Percentiles rank a stretch among this genome's conserved stretches.
phyloP scores from a whole-genome alignment of 1,284 basidiomycete genomes.

The Irpex rosettiformis region DNA sequence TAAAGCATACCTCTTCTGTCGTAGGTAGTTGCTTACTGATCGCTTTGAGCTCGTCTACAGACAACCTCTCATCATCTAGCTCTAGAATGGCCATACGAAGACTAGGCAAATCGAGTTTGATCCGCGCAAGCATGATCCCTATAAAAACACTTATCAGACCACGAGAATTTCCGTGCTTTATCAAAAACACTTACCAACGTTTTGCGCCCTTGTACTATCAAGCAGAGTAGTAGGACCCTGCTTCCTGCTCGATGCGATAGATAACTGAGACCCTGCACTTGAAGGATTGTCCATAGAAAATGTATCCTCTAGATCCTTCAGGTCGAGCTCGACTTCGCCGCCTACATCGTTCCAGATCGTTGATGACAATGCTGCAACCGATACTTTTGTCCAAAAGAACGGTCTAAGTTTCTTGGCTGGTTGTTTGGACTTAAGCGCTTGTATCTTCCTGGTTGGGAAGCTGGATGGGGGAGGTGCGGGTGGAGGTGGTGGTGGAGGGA shows the following conservation, averaged over 20 bases:
- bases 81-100: conserved; percentile 69
- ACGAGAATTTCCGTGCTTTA: background rate
- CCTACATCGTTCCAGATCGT: conserved; percentile 75
- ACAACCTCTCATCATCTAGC: conserved; percentile 61
- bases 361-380: conserved; percentile 36
- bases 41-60: conserved; percentile 69
- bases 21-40: conserved; percentile 76
- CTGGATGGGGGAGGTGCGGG: conserved; percentile 29
- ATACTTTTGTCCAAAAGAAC: conserved; percentile 89
- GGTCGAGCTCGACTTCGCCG: conserved; percentile 42
- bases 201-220: conserved; percentile 81
- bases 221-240: conserved; percentile 67
- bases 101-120: conserved; percentile 61
- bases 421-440: conserved; percentile 26
- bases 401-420: conserved; percentile 72
- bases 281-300: conserved; percentile 62
- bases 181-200: conserved; percentile 55
- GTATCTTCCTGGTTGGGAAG: conserved; percentile 28
- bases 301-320: conserved; percentile 72
- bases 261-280: conserved; percentile 40
- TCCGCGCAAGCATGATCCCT: conserved; percentile 80
- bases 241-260: conserved; percentile 45
- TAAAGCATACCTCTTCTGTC: conserved; percentile 60
- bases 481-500: conserved; percentile 22
- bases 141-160: conserved; percentile 1